These are phyloP conservation scores for Fonsecaea erecta DNA, from an alignment of 2,329 filamentous ascomycete genomes.

Conservation along the genomic window DNA sequence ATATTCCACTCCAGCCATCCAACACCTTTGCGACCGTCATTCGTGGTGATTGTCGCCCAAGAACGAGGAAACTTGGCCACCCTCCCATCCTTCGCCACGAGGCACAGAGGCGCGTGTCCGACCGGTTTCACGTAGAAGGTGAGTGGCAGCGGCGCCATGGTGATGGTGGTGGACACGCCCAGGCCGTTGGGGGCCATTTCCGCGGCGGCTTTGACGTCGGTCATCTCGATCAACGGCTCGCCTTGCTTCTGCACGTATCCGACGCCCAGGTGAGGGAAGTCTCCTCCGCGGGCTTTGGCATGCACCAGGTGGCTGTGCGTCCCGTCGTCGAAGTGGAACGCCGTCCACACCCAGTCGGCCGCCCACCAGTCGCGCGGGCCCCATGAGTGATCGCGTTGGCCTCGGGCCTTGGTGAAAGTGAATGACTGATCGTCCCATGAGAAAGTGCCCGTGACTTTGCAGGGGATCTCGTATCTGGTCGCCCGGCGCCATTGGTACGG, in stretches of 20 bases:
- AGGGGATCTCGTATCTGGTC: constrained; percentile 12
- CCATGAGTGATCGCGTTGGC: constrained; percentile 14
- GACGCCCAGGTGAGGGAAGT: not conserved
- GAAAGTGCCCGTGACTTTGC: constrained; percentile 5
- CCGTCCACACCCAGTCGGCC: constrained; percentile 17
- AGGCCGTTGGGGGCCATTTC: not conserved
- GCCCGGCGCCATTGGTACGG: not conserved
- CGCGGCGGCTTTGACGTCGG: not conserved
- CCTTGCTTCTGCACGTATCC: not conserved
- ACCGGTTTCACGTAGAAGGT: not conserved
- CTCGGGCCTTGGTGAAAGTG: constrained; percentile 1
- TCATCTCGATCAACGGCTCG: not conserved
- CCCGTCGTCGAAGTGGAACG: constrained; percentile 10
- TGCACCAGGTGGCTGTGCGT: constrained; percentile 4
- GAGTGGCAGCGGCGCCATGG: not conserved
- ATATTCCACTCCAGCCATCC: not conserved
- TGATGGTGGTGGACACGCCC: not conserved
- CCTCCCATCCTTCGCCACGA: not conserved
- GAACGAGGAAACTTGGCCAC: not conserved
- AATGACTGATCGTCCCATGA: not conserved
- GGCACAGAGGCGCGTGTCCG: not conserved
- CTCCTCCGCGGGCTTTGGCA: not conserved
- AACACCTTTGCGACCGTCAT: not conserved
- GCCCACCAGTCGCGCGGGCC: constrained; percentile 16
- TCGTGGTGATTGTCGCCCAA: not conserved